Evolutionary conservation across 2,329 filamentous ascomycete species (phyloP), one percentile per base, ranked within the genome.

Genomic region (Leptodontidium sp.): DNA sequence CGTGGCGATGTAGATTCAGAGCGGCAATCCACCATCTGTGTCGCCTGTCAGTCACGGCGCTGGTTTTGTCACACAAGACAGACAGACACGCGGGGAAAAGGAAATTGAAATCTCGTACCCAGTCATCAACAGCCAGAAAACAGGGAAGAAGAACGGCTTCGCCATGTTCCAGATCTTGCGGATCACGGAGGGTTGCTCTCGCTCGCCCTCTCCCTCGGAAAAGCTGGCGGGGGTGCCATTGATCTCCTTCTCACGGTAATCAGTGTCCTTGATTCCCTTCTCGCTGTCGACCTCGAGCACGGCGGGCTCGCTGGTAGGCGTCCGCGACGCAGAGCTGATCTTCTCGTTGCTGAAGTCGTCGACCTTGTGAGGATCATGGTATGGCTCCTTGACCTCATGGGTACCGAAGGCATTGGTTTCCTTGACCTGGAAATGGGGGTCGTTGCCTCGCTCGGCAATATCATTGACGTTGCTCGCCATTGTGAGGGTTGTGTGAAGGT

Each of bases 1-100:
- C 88, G 68, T 90, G 74, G 68, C 88, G 88, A 78, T 95, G 93
- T 64, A 93, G 83, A 68, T 94, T 84, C 59, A 95, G 82, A 65
- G 90, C 88, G 7, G 91, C 89, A 72, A 94, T 90, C 72, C 73
- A 75, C 73, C 72, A 75, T 12, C 72, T 75, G 50, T 57, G 61
- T 38, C 15, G 50, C 57, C 29, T 61, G 66, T 68, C 45, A 68
- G 61, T 59, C n/a, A 26, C 57, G 3, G 50, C 40, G 21, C 21
- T 21, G 21, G 21, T 21, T 21, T 66, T 43, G 24, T 64, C 32
- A 38, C 53, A 57, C 62, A 7, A 4, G 14, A 15, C 43, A 9
- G 4, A 9, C 8, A 9, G 12, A n/a, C 49, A 69, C 49, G 38
- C 59, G 29, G 43, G 32, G 45, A 24, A 52, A 57, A 49, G 45